Evolutionary conservation across 306 rosid species (phyloP).

Genomic region (Sechiopsis laciniata): DNA sequence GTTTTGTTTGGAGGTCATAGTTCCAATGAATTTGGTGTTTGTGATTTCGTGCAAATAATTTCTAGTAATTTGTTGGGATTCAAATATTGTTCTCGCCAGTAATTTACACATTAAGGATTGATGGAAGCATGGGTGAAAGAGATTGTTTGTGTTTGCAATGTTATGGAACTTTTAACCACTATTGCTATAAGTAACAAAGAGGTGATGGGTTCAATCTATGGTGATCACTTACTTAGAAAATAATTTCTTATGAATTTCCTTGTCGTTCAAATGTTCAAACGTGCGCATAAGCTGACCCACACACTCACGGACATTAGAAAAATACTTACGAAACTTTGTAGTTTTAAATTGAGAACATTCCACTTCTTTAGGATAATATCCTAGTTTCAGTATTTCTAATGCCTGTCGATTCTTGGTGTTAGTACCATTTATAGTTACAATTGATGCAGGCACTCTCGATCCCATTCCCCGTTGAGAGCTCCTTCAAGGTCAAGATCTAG

Average conservation of each 20-base stretch:
- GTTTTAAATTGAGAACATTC: neutral
- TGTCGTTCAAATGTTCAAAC: too few species aligned
- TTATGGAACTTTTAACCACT: neutral
- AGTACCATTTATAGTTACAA: neutral
- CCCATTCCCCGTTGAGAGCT: conserved; percentile 77
- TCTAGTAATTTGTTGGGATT: neutral
- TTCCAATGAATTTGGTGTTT: neutral
- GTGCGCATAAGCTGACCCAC: too few species aligned
- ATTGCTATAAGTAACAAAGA: too few species aligned
- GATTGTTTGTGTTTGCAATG: neutral
- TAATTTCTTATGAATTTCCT: too few species aligned
- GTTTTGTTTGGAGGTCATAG: neutral
- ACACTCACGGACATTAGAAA: too few species aligned
- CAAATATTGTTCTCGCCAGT: neutral
- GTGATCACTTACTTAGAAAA: too few species aligned
- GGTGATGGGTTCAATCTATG: too few species aligned
- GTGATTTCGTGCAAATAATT: neutral
- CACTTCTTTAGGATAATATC: too few species aligned
- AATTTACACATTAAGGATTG: neutral
- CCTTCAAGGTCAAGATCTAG: conserved; percentile 54
- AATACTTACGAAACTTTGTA: neutral
- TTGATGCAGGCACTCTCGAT: conserved; percentile 55
- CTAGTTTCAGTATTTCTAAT: neutral
- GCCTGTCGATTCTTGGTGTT: neutral
- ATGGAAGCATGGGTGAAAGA: neutral